Base-by-base conservation (phyloP, 495 filamentous ascomycete genomes). In the Amniculicola lignicola region DNA sequence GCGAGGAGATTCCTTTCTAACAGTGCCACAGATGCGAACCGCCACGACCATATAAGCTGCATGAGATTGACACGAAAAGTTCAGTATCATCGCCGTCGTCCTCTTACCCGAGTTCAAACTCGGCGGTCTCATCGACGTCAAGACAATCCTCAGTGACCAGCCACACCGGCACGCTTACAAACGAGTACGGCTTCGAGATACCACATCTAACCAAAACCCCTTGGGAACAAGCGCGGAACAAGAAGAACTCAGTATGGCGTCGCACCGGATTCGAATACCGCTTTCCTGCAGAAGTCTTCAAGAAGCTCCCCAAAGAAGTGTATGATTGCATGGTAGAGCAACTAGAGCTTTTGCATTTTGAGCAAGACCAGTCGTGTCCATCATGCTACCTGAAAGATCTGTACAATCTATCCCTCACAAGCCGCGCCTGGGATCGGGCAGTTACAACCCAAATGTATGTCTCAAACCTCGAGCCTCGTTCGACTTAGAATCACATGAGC, bases 321-420 rank as follows among this genome's bases (percentile, higher is more conserved):
- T 82, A 79, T 62, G 74, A 81, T 48, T 77, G 72, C 39, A 79
- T 85, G 24, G 54, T 83, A 9, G 69, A 72, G 31, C 75, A 79
- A 41, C 54, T 85, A 12, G 72, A 78, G 37, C 54, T 61, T 5
- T 46, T 81, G 35, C 80, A 85, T 55, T 41, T 73, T 68, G 19
- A 51, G 41, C 16, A 65, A 67, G 15, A 73, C 72, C 55, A 65
- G 63, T 73, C 75, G 35, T 93, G 89, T 63, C 76, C 82, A 49
- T 87, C 85, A 57, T 91, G 89, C 70, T 89, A 83, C 69, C 83
- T 88, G 73, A 81, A 86, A 44, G 88, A 93, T 64, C 66, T 90
- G 22, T 82, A 81, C 61, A 76, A 79, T 44, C 75, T 90, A 25
- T 80, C 83, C 31, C 62, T 89, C 49, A 85, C 81, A 25, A 83